phyloP scores from a whole-genome alignment of 192 early-diverging fungal species.

The Obelidium mucronatum region DNA sequence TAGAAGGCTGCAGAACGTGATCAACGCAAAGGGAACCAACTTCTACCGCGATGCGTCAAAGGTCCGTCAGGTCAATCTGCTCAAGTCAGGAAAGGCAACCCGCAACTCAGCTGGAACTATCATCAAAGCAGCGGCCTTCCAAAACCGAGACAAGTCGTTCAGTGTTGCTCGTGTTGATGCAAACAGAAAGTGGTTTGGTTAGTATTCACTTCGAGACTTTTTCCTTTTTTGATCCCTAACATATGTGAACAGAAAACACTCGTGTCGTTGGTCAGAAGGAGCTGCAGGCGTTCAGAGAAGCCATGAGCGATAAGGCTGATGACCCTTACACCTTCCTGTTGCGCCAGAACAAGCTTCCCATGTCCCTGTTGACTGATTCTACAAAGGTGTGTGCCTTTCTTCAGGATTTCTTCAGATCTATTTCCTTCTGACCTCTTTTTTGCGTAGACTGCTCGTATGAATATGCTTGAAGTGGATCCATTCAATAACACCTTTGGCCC shows the following conservation, averaged over 20 bases:
- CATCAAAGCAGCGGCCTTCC: slow-evolving; percentile 90
- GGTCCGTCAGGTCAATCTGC: slow-evolving; percentile 91
- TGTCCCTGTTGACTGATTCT: slow-evolving; percentile 86
- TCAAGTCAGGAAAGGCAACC: slow-evolving; percentile 85
- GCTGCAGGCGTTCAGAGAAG: slow-evolving; percentile 90
- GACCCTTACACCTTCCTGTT: slow-evolving; percentile 97
- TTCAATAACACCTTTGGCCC: slow-evolving; percentile 94
- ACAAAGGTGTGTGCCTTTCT: slow-evolving; percentile 67
- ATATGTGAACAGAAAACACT: slow-evolving; percentile 76
- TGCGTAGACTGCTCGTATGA: slow-evolving; percentile 68
- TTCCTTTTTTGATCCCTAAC: not conserved
- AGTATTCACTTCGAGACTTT: not conserved
- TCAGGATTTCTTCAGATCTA: not conserved
- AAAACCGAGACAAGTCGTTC: slow-evolving; percentile 73
- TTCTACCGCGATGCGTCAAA: slow-evolving; percentile 98
- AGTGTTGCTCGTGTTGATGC: slow-evolving; percentile 86
- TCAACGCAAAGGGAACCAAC: slow-evolving; percentile 92
- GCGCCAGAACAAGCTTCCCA: slow-evolving; percentile 93
- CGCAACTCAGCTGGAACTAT: slow-evolving; percentile 89
- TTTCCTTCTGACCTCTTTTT: slow-evolving; percentile 34
- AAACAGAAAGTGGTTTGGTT: slow-evolving; percentile 96
- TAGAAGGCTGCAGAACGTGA: slow-evolving; percentile 52
- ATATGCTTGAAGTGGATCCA: slow-evolving; percentile 94
- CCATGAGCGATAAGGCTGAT: slow-evolving; percentile 82
- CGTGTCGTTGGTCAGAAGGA: slow-evolving; percentile 95